Evolutionary conservation across 768 basidiomycete species (phyloP).

Genomic region (Omphalotus guepiniiformis): DNA sequence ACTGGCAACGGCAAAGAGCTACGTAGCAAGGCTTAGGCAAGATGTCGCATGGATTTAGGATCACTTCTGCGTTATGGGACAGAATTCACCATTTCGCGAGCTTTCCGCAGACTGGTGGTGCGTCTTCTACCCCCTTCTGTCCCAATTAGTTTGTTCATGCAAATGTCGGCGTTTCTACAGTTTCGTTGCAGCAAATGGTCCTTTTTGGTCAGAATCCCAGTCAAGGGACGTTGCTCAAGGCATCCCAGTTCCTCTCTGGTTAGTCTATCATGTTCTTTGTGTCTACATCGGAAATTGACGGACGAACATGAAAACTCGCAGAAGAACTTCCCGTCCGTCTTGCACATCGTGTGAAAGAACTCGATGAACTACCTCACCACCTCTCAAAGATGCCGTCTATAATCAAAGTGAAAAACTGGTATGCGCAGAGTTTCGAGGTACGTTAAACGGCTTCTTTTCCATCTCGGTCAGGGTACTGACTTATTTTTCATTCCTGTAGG

Average conservation of each 20-base stretch:
- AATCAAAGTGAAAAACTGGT: slow-evolving; percentile 96
- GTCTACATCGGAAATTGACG: background rate
- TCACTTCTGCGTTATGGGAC: slow-evolving; percentile 79
- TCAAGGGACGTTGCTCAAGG: slow-evolving; percentile 91
- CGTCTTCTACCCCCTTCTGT: slow-evolving; percentile 19
- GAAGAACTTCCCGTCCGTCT: slow-evolving; percentile 95
- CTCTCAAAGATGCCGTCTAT: slow-evolving; percentile 90
- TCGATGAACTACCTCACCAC: slow-evolving; percentile 91
- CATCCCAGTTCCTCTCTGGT: slow-evolving; percentile 86
- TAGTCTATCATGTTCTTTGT: slow-evolving; percentile 3
- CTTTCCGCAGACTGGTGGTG: slow-evolving; percentile 90
- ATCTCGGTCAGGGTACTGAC: slow-evolving; percentile 8
- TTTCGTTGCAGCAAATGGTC: slow-evolving; percentile 97
- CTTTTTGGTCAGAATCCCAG: slow-evolving; percentile 94
- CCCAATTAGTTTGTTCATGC: slow-evolving; percentile 2
- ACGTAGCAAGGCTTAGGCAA: too few species aligned
- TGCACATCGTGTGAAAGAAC: slow-evolving; percentile 93
- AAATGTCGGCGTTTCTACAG: slow-evolving; percentile 22
- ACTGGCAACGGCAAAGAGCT: too few species aligned
- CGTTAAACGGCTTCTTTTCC: slow-evolving; percentile 20
- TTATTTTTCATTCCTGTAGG: slow-evolving; percentile 40
- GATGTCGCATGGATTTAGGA: slow-evolving; percentile 67
- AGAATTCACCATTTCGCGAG: slow-evolving; percentile 88
- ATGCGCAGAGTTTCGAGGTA: slow-evolving; percentile 97
- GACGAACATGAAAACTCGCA: slow-evolving; percentile 21